phyloP scores from a whole-genome alignment of 2,329 filamentous ascomycete genomes.

The Tolypocladium ovalisporum region DNA sequence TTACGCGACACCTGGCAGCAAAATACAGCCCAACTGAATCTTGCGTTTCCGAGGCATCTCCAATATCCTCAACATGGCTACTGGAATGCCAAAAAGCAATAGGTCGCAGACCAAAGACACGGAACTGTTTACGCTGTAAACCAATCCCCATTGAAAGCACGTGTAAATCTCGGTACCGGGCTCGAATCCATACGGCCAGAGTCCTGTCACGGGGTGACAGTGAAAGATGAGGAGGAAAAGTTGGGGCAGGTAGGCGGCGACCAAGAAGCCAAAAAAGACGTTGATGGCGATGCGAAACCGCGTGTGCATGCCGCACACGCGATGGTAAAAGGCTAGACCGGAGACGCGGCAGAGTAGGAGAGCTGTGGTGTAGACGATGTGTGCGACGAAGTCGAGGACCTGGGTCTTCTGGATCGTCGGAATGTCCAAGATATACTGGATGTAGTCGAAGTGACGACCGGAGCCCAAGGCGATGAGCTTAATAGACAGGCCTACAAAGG shows the following conservation, averaged over 20 bases:
- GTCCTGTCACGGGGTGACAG: slow-evolving; percentile 35
- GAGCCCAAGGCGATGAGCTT: slow-evolving; percentile 35
- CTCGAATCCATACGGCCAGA: slow-evolving; percentile 42
- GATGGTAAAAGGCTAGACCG: slow-evolving; percentile 39
- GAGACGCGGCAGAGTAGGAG: slow-evolving; percentile 39
- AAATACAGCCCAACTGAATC: slow-evolving; percentile 33
- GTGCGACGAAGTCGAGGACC: slow-evolving; percentile 36
- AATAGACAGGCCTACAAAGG: slow-evolving; percentile 31
- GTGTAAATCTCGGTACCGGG: slow-evolving; percentile 24
- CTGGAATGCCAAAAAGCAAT: slow-evolving; percentile 37
- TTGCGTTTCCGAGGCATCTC: slow-evolving; percentile 32
- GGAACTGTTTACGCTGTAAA: slow-evolving; percentile 39
- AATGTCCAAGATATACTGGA: slow-evolving; percentile 33
- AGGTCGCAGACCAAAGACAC: slow-evolving; percentile 39
- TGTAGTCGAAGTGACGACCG: slow-evolving; percentile 32
- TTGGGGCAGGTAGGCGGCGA: slow-evolving; percentile 34
- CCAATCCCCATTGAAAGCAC: slow-evolving; percentile 38
- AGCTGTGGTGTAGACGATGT: slow-evolving; percentile 39
- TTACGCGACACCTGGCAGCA: slow-evolving; percentile 37
- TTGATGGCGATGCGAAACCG: slow-evolving; percentile 24
- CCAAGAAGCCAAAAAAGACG: slow-evolving; percentile 22
- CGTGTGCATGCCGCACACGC: slow-evolving; percentile 28
- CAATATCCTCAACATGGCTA: slow-evolving; percentile 33
- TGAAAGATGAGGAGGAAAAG: slow-evolving; percentile 40
- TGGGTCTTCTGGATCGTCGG: slow-evolving; percentile 29